Evolutionary conservation across 108 stramenopile species (phyloP), one percentile per base, ranked within the genome.

Genomic region (Craspedostauros australis): DNA sequence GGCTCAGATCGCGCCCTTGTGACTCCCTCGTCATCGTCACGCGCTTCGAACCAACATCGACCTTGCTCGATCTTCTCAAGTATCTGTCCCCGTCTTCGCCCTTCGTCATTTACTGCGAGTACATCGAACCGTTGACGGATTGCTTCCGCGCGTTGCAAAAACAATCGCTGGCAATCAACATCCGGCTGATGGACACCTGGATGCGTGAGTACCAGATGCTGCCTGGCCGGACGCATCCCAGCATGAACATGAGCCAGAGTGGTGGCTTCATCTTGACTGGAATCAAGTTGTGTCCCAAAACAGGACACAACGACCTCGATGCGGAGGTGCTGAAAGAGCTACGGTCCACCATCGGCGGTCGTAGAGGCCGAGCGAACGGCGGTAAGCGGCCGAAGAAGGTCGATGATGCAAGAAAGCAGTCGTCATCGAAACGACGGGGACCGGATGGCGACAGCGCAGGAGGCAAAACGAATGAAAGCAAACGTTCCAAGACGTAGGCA

Each of bases 181-280:
- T 95, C 0, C 82, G 86, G 20, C 48, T 95, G 2, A 88, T 70
- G 22, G 88, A 89, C 54, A 82, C 88, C 1, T 95, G 90, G 88
- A 80, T 82, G 70, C 77, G 94, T 9, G 94, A 92, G 41, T 88
- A 88, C 66, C 89, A 95, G 64, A 84, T 95, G 6, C 41, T 95
- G 39, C 84, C 83, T 7, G 81, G 83, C 27, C 68, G 89, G 27
- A 95, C 94, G 21, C 94, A 92, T 72, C 94, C 94, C 19, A 68
- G 62, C n/a, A 95, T 95, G 94, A 84, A 47, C 60, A 95, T 95
- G 84, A 75, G 70, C 43, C 87, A 88, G 50, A 84, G 79, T 64
- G 90, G 94, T 5, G 90, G 94, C 11, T 95, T 83, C 55, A 51
- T 95, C 15, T 52, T 95, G 21, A 83, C 82, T 2, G 94, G 94